Evolutionary conservation across 352 stramenopile genomes (phyloP), one percentile per base, ranked within the genome.

Genomic region (Pythium rhizo-oryzae): DNA sequence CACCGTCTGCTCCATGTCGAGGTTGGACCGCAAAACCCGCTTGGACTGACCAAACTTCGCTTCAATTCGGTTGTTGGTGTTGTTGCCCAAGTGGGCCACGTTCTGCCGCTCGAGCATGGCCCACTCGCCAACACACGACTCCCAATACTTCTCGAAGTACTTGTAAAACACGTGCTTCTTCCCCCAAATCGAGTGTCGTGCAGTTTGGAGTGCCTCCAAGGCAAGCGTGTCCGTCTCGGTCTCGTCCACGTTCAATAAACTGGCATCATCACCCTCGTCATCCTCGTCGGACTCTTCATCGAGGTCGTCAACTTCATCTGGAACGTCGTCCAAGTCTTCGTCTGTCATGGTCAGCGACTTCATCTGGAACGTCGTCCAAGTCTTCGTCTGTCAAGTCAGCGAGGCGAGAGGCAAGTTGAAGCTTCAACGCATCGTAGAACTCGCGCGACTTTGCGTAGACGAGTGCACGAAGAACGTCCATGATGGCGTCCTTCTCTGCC

Each of bases 1-100:
- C 15, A 79, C 55, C 13, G 56, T 65, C 19, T 75, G 59, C 50
- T 73, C 63, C 24, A 79, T 30, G 3, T 44, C 47, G 55, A 74
- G 72, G 24, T 69, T 72, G 0, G 47, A 51, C 16, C 25, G 4
- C 19, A 67, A 16, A 23, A 67, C 21, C 0, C 35, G 44, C 28
- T 65, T 65, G 19, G 25, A 51, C 19, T 51, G 19, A 15, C 59
- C 59, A 18, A 8, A 65, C 59, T 59, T 59, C 6, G 35, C 50
- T 21, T 67, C 59, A 19, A 59, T 59, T 1, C 50, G 35, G 30
- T 67, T 67, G 59, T 59, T 67, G 1, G 59, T 59, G 39, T 59
- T 46, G 37, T 67, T 67, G 49, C 59, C 59, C 1, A 59, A n/a
- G 25, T 67, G n/a, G n/a, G 50, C 49, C 0, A 67, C 59, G 47